These are phyloP conservation scores for Penicillium sclerotiorum DNA, from an alignment of 2,329 filamentous ascomycete genomes.

Conservation along the genomic window DNA sequence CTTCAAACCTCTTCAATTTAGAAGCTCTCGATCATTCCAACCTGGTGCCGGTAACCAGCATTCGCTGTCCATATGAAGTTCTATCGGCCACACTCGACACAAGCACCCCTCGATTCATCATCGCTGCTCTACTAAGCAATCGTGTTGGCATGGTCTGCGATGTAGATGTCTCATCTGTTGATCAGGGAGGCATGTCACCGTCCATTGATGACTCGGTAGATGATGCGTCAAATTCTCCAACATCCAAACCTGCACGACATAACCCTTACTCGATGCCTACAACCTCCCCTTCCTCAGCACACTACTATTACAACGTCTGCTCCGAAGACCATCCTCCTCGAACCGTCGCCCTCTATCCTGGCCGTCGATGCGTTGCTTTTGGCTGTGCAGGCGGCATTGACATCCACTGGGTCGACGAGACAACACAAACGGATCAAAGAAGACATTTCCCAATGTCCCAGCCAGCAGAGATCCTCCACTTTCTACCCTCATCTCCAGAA, in stretches of 20 bases:
- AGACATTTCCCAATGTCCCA: conserved; percentile 46
- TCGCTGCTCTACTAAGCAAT: conserved; percentile 63
- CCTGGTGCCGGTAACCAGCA: conserved; percentile 53
- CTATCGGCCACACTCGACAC: conserved; percentile 66
- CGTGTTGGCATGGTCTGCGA: conserved; percentile 65
- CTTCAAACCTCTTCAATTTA: conserved; percentile 21
- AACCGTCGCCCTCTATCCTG: conserved; percentile 68
- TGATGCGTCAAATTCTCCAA: background rate
- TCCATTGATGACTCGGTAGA: conserved; percentile 15
- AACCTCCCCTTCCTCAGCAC: conserved; percentile 39
- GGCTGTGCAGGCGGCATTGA: conserved; percentile 66
- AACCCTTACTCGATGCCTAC: conserved; percentile 1
- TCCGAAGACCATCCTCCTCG: conserved; percentile 64
- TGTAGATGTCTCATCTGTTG: conserved; percentile 33
- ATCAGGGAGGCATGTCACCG: background rate
- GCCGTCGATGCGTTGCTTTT: conserved; percentile 66
- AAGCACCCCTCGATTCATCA: conserved; percentile 55
- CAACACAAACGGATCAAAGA: conserved; percentile 43
- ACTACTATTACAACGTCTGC: conserved; percentile 58
- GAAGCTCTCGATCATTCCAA: conserved; percentile 31
- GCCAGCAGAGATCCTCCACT: conserved; percentile 54
- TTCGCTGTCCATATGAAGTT: conserved; percentile 60
- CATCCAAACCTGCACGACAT: conserved; percentile 4
- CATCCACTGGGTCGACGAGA: conserved; percentile 61
- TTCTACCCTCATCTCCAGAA: conserved; percentile 58